Conservation (phyloP, 148 eudicot genomes). For the Silene latifolia region DNA sequence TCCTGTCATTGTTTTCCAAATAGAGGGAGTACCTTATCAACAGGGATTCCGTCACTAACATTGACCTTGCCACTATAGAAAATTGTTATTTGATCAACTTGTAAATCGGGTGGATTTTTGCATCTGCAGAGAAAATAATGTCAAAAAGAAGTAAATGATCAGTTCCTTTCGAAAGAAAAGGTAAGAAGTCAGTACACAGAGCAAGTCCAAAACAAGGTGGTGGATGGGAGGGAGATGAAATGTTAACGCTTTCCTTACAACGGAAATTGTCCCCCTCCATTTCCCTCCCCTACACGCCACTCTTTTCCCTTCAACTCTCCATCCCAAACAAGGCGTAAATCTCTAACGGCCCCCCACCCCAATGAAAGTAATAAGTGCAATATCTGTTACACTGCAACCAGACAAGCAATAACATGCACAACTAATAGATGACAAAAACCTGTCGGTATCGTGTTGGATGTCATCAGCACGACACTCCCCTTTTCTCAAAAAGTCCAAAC, state of each 20-base stretch:
- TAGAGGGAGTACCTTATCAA: slow-evolving; percentile 56
- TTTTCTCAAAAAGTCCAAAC: slow-evolving; percentile 22
- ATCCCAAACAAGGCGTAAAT: no score
- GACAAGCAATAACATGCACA: background rate
- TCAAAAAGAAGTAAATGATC: background rate
- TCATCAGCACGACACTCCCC: slow-evolving; percentile 23
- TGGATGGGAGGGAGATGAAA: no score
- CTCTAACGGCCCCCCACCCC: background rate
- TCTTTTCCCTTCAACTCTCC: no score
- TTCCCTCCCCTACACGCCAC: no score
- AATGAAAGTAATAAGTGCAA: background rate
- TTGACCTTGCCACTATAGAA: slow-evolving; percentile 86
- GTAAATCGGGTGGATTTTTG: slow-evolving; percentile 32
- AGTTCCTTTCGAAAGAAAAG: background rate
- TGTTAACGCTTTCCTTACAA: no score
- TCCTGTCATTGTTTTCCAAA: background rate
- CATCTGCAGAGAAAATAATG: slow-evolving; percentile 44
- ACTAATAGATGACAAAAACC: slow-evolving; percentile 21
- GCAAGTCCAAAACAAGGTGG: no score
- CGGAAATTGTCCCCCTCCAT: no score
- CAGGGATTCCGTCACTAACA: slow-evolving; percentile 79
- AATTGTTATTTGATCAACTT: slow-evolving; percentile 74
- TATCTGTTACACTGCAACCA: background rate
- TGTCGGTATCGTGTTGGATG: slow-evolving; percentile 20
- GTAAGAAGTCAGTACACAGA: no score